phyloP scores from a whole-genome alignment of 495 filamentous ascomycete genomes.

The Melanomma pulvis-pyrius region DNA sequence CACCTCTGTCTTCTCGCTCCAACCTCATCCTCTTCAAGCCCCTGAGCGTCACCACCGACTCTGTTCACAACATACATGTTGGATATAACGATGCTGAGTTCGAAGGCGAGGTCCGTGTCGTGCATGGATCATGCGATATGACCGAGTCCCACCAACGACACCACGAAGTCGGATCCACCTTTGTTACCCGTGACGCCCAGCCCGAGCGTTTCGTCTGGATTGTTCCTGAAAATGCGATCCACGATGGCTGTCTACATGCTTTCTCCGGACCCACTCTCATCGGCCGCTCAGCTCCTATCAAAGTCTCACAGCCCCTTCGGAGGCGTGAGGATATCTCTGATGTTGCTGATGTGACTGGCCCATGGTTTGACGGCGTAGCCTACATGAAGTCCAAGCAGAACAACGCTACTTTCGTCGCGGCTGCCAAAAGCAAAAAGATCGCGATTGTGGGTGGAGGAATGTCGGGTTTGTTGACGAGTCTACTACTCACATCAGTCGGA shows the following conservation, averaged over 20 bases:
- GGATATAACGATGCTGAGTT: conserved; percentile 13
- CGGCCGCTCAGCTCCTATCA: conserved; percentile 51
- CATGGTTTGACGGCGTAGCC: conserved; percentile 59
- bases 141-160: conserved; percentile 4
- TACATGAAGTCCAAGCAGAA: conserved; percentile 60
- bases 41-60: conserved; percentile 18
- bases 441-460: conserved; percentile 73
- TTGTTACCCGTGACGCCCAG: conserved; percentile 8
- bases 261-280: conserved; percentile 48
- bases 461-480: conserved; percentile 63
- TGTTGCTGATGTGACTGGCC: conserved; percentile 59
- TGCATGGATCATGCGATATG: conserved; percentile 29
- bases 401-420: conserved; percentile 53
- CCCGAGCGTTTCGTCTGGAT: conserved; percentile 55
- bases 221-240: conserved; percentile 50
- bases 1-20: conserved; percentile 10
- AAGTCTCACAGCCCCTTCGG: conserved; percentile 39
- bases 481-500: conserved; percentile 56
- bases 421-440: conserved; percentile 58
- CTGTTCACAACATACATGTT: conserved; percentile 32
- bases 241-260: conserved; percentile 57
- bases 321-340: conserved; percentile 40
- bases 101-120: conserved; percentile 28
- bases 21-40: conserved; percentile 19
- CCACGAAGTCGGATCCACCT: conserved; percentile 29